Percentiles rank a stretch among this genome's conserved stretches.
Evolutionary conservation across 371 early-diverging fungal species (phyloP).

Genomic region (Smittium mucronatum): DNA sequence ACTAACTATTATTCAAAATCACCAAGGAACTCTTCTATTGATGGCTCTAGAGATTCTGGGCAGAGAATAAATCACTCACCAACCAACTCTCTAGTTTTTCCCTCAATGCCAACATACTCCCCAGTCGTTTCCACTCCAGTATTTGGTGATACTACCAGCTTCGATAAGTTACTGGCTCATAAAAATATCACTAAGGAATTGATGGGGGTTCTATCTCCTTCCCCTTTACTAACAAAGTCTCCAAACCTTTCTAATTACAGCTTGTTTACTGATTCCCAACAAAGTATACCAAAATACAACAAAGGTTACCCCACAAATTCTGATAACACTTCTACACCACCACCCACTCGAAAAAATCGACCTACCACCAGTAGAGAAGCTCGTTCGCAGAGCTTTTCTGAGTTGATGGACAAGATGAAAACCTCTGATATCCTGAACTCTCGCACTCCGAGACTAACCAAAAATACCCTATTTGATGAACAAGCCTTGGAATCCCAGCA

Average conservation of each 20-base stretch:
- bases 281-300: too few relatives aligned
- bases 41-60: neutral
- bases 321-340: neutral
- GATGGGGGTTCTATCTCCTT: neutral
- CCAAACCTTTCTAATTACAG: neutral
- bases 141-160: neutral
- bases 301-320: neutral
- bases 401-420: conserved; percentile 10
- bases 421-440: neutral
- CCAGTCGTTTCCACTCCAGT: neutral
- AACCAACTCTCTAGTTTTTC: neutral
- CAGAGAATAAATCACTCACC: neutral
- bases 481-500: too few relatives aligned
- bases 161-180: neutral
- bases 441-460: too few relatives aligned
- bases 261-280: neutral
- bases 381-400: conserved; percentile 10
- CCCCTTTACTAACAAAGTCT: neutral
- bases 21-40: neutral
- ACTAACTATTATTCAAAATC: neutral
- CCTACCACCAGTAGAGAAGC: conserved; percentile 7
- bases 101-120: neutral
- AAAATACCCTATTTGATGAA: too few relatives aligned
- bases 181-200: neutral
- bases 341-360: neutral